Evolutionary conservation across 1,139 yeast species (phyloP), one percentile per base, ranked within the genome.

Genomic region (Pichia sp.): DNA sequence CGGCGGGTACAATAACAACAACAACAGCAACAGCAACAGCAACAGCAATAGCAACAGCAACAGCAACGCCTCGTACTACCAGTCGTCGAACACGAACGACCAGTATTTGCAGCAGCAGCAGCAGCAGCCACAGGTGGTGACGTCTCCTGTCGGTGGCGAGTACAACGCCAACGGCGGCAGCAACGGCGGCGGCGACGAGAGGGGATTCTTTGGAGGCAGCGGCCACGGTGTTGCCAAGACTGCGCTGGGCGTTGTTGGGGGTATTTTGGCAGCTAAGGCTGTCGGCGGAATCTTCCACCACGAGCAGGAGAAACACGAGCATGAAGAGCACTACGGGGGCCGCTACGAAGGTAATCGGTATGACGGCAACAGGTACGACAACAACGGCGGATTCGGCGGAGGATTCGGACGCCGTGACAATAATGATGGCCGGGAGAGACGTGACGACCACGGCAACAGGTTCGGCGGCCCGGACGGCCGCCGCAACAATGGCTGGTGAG

Each of bases 191-290:
- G 30, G 42, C 6, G 24, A 34, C n/a, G 49, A 16, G 4, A 41
- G 12, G 16, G 55, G 57, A 29, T 29, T 45, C 12, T 45, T 45
- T 30, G 34, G 48, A 10, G 20, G 34, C 16, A 27, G 29, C 24
- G 17, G 29, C 24, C n/a, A 41, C 17, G 40, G 43, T 17, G 46
- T 49, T 40, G 57, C 44, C 3, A 49, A 55, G 12, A 55, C 57
- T 3, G 52, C 50, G 33, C n/a, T 52, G 24, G 57, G 57, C 31
- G 55, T 55, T 2, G 51, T 42, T 5, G 55, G 53, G 16, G 57
- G 57, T 16, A 17, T 55, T 2, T 10, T 55, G 33, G 43, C 55
- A 14, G 57, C 57, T 0, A 55, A 49, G 16, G 56, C 46, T 20
- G 49, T 53, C 24, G 46, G 48, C 10, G 41, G 41, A 31, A 48